phyloP scores from a whole-genome alignment of 352 stramenopile species.

The Globisporangium spinosum region DNA sequence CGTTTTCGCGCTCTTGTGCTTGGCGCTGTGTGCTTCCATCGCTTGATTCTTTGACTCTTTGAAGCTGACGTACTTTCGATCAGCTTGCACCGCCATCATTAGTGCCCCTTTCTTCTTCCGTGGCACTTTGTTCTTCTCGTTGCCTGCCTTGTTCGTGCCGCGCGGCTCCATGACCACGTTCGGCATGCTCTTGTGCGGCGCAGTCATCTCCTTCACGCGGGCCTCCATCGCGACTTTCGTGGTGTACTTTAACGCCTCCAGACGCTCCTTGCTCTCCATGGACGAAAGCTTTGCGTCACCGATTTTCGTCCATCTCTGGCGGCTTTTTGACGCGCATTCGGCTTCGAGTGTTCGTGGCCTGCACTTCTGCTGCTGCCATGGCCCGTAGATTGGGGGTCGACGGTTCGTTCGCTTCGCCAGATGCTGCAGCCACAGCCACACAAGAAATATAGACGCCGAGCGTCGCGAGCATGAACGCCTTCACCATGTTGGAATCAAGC shows the following conservation, averaged over 20 bases:
- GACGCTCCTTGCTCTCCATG: background rate
- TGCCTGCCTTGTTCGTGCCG: background rate
- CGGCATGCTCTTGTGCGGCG: background rate
- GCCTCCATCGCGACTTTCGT: slow-evolving; percentile 2
- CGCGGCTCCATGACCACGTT: slow-evolving; percentile 10
- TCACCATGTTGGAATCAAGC: background rate
- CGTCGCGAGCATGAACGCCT: slow-evolving; percentile 4
- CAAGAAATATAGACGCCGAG: slow-evolving; percentile 2
- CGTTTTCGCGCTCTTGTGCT: background rate
- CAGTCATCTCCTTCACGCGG: slow-evolving; percentile 4
- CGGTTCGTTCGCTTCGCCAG: background rate
- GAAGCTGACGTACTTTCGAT: background rate
- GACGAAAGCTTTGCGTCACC: background rate
- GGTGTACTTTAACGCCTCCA: background rate
- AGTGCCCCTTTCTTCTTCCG: background rate
- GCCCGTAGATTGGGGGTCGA: slow-evolving; percentile 1
- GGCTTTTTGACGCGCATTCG: background rate
- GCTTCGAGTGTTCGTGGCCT: background rate
- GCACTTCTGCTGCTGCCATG: background rate
- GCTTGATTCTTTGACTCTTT: background rate
- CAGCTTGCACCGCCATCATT: background rate
- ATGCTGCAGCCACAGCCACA: background rate
- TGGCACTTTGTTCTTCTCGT: background rate
- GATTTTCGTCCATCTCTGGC: background rate
- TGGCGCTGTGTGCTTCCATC: background rate